Conservation (phyloP, 495 filamentous ascomycete species). For the Bacidia gigantensis region DNA sequence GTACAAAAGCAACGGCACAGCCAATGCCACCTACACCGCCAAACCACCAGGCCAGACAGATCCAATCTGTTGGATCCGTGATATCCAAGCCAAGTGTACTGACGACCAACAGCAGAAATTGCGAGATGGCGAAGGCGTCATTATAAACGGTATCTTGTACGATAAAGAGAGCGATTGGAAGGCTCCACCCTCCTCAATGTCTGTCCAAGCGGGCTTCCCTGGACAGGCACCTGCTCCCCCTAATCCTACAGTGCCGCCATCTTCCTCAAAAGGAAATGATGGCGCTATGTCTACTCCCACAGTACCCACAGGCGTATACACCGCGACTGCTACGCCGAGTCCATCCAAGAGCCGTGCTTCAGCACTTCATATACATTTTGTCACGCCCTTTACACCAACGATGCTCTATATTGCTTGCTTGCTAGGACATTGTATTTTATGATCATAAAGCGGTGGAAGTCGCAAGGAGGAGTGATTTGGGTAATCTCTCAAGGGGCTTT, state of each 20-base stretch:
- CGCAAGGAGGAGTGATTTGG: neutral
- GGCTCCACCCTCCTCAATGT: conserved; percentile 21
- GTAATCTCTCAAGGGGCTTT: too few relatives aligned
- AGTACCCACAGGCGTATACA: conserved; percentile 24
- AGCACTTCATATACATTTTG: neutral
- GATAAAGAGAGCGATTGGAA: conserved; percentile 28
- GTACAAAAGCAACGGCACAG: conserved; percentile 40
- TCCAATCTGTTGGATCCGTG: conserved; percentile 46
- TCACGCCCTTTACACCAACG: neutral
- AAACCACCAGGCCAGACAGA: conserved; percentile 27
- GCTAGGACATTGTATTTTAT: neutral
- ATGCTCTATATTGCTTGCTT: neutral
- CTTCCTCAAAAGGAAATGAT: conserved; percentile 7
- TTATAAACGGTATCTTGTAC: conserved; percentile 35
- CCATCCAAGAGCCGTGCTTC: conserved; percentile 16
- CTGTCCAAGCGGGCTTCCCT: conserved; percentile 21
- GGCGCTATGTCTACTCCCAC: conserved; percentile 17
- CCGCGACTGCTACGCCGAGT: conserved; percentile 25
- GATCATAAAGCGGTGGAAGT: neutral
- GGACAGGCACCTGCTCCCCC: conserved; percentile 21
- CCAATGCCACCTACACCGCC: conserved; percentile 33
- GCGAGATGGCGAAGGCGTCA: conserved; percentile 26
- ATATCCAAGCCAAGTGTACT: conserved; percentile 35
- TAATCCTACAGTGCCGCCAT: conserved; percentile 3
- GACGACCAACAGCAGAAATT: conserved; percentile 33